phyloP scores from a whole-genome alignment of 169 alveolate species.

The Cytauxzoon felis region DNA sequence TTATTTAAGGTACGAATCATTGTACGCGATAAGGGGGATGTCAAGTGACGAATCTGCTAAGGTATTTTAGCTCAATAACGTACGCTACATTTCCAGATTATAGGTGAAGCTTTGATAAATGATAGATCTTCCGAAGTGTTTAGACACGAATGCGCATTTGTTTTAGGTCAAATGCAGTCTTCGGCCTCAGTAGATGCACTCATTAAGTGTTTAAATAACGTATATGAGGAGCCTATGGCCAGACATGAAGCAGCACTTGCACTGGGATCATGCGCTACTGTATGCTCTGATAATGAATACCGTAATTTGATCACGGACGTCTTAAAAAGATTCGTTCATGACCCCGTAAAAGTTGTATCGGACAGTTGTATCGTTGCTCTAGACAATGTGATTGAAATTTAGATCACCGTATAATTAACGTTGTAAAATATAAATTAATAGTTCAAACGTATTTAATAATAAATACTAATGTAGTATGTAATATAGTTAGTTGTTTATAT shows the following conservation, averaged over 20 bases:
- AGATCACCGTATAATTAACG: neutral
- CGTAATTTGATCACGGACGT: slow-evolving; percentile 9
- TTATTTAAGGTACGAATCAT: slow-evolving; percentile 69
- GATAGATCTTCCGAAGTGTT: slow-evolving; percentile 82
- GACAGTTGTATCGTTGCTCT: slow-evolving; percentile 64
- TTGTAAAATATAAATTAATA: neutral
- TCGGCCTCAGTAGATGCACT: slow-evolving; percentile 65
- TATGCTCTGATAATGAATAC: neutral
- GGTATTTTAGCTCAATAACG: neutral
- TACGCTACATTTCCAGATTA: slow-evolving; percentile 2
- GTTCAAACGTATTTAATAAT: neutral
- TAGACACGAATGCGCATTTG: slow-evolving; percentile 90
- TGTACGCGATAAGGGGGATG: slow-evolving; percentile 69
- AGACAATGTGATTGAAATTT: slow-evolving; percentile 35
- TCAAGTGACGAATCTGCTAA: slow-evolving; percentile 58
- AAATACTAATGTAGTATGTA: neutral
- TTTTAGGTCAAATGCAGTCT: slow-evolving; percentile 84
- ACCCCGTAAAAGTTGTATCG: slow-evolving; percentile 49
- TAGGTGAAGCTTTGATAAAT: slow-evolving; percentile 75
- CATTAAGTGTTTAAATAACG: slow-evolving; percentile 69
- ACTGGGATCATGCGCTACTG: slow-evolving; percentile 79
- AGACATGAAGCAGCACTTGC: slow-evolving; percentile 92
- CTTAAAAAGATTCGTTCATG: slow-evolving; percentile 4
- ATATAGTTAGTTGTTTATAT: neutral
- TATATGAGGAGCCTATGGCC: slow-evolving; percentile 81